Conservation (phyloP, 192 early-diverging fungal genomes). For the Coemansia sp. region DNA sequence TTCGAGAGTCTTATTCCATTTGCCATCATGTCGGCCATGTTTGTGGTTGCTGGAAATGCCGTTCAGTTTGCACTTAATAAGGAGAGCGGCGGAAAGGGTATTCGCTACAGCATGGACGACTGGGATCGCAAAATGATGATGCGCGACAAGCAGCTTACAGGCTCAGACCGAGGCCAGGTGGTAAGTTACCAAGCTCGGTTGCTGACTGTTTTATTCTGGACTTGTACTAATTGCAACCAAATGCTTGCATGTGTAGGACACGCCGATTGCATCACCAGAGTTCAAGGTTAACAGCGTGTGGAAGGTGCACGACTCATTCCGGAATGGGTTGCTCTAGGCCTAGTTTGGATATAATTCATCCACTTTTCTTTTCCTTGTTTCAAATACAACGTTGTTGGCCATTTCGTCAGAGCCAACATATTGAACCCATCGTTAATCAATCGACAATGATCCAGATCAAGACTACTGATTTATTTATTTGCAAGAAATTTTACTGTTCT, state of each 20-base stretch:
- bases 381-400: background rate
- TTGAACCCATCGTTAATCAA: background rate
- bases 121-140: conserved; percentile 82
- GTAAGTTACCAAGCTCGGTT: background rate
- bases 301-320: conserved; percentile 61
- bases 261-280: conserved; percentile 59
- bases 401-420: background rate
- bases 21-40: conserved; percentile 68
- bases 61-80: conserved; percentile 60
- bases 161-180: conserved; percentile 64
- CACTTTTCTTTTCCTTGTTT: conserved; percentile 16
- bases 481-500: background rate
- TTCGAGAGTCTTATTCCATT: conserved; percentile 77
- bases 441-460: background rate
- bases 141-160: conserved; percentile 73
- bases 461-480: conserved; percentile 9
- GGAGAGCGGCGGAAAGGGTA: conserved; percentile 65
- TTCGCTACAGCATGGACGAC: conserved; percentile 65
- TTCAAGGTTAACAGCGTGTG: conserved; percentile 73
- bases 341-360: background rate
- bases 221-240: background rate
- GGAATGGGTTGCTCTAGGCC: conserved; percentile 17
- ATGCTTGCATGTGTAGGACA: conserved; percentile 11
- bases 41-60: conserved; percentile 61
- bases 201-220: no score